These are phyloP conservation scores for Monosporascus cannonballus DNA, from an alignment of 2,329 filamentous ascomycete genomes.

Conservation along the genomic window DNA sequence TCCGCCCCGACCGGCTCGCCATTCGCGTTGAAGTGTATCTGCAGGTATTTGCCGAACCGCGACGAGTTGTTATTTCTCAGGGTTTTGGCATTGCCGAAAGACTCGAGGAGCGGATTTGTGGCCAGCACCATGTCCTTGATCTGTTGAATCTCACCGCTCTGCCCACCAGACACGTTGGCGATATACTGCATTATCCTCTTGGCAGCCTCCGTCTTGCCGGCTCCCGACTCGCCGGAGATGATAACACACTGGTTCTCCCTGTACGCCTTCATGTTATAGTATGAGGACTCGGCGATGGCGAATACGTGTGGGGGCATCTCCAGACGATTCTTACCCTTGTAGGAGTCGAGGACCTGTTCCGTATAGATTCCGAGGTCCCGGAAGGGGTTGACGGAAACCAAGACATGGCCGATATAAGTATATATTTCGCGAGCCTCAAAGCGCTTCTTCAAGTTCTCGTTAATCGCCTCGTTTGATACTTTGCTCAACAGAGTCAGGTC, in stretches of 20 bases:
- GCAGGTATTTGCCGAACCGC: constrained; percentile 95
- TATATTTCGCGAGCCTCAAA: constrained; percentile 98
- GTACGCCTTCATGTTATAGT: constrained; percentile 99
- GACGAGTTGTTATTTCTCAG: constrained; percentile 98
- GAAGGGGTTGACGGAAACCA: constrained; percentile 98
- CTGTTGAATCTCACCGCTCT: constrained; percentile 81
- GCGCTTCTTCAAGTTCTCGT: constrained; percentile 96
- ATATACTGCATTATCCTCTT: constrained; percentile 99
- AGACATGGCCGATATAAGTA: constrained; percentile 98
- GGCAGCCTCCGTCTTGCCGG: constrained; percentile 96
- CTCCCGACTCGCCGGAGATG: constrained; percentile 96
- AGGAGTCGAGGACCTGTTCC: constrained; percentile 85
- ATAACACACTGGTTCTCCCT: constrained; percentile 99
- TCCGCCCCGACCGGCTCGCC: constrained; percentile 94
- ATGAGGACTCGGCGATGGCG: constrained; percentile 89
- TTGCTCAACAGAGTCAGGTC: constrained; percentile 97
- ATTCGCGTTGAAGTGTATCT: constrained; percentile 88
- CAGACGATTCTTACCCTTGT: constrained; percentile 93
- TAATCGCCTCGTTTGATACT: constrained; percentile 98
- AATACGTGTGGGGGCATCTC: constrained; percentile 96
- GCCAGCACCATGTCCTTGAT: constrained; percentile 99
- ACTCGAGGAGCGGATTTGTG: constrained; percentile 93
- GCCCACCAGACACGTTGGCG: constrained; percentile 86
- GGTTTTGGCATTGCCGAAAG: constrained; percentile 97
- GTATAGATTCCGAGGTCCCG: constrained; percentile 97